Evolutionary conservation across 805 yeast genomes (phyloP).

Genomic region (Kluyveromyces lactis): DNA sequence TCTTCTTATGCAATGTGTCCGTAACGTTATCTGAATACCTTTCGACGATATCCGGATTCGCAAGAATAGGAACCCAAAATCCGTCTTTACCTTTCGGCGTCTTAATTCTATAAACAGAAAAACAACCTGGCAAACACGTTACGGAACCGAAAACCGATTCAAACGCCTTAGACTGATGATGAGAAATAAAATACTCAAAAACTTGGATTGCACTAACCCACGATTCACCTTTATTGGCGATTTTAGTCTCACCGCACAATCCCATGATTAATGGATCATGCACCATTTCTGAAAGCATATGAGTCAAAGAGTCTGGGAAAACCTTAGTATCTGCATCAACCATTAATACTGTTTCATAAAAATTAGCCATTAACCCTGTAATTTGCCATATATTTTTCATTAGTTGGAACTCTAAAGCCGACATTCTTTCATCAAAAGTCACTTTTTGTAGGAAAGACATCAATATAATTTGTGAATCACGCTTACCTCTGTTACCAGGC

Average conservation of each 20-base stretch:
- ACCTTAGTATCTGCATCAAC: slow-evolving; percentile 93
- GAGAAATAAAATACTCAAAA: slow-evolving; percentile 87
- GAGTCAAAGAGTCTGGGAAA: slow-evolving; percentile 79
- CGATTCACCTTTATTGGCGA: slow-evolving; percentile 68
- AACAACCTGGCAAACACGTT: slow-evolving; percentile 93
- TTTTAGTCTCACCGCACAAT: slow-evolving; percentile 89
- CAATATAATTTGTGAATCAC: slow-evolving; percentile 85
- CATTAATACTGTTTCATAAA: slow-evolving; percentile 78
- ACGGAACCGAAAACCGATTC: slow-evolving; percentile 94
- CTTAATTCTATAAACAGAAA: slow-evolving; percentile 84
- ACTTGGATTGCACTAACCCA: slow-evolving; percentile 95
- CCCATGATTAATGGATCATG: slow-evolving; percentile 86
- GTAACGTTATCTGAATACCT: slow-evolving; percentile 81
- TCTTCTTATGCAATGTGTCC: slow-evolving; percentile 78
- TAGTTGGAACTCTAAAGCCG: slow-evolving; percentile 76
- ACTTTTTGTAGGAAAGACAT: slow-evolving; percentile 86
- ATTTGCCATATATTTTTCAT: slow-evolving; percentile 68
- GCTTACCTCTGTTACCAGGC: slow-evolving; percentile 94
- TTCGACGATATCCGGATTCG: slow-evolving; percentile 90
- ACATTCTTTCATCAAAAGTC: slow-evolving; percentile 91
- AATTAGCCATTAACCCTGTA: slow-evolving; percentile 77
- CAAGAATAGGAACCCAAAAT: slow-evolving; percentile 88
- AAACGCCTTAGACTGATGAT: slow-evolving; percentile 89
- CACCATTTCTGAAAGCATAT: slow-evolving; percentile 85
- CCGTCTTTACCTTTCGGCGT: slow-evolving; percentile 75